Conservation (phyloP, 1,284 basidiomycete genomes). For the Wallemia hederae region DNA sequence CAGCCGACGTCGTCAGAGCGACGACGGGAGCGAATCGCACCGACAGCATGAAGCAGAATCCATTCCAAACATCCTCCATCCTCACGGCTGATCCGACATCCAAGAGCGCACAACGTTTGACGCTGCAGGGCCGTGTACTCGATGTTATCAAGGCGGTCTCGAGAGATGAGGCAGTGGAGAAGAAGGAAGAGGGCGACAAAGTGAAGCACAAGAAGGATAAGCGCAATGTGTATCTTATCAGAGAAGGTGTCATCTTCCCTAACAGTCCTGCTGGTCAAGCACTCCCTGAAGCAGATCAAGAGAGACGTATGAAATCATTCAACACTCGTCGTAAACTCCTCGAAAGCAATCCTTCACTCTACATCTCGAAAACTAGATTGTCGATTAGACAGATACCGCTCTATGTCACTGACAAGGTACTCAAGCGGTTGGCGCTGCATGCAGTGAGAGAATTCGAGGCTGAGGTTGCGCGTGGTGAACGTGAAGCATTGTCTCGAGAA, state of each 20-base stretch:
- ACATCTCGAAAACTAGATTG: slow-evolving; percentile 74
- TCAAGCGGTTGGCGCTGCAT: slow-evolving; percentile 63
- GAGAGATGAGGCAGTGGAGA: slow-evolving; percentile 49
- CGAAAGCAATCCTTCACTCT: slow-evolving; percentile 70
- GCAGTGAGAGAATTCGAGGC: slow-evolving; percentile 46
- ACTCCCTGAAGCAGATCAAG: slow-evolving; percentile 40
- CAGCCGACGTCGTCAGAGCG: slow-evolving; percentile 25
- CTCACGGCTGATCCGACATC: slow-evolving; percentile 87
- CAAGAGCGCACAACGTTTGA: slow-evolving; percentile 47
- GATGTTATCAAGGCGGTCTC: slow-evolving; percentile 76
- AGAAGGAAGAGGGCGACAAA: slow-evolving; percentile 61
- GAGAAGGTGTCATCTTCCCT: slow-evolving; percentile 80
- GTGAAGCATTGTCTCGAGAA: slow-evolving; percentile 35
- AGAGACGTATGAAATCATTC: slow-evolving; percentile 53
- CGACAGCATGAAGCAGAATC: slow-evolving; percentile 26
- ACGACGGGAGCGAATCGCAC: background rate
- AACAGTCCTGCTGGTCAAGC: slow-evolving; percentile 45
- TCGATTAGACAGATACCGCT: slow-evolving; percentile 74
- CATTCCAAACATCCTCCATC: slow-evolving; percentile 56
- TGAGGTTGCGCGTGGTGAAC: slow-evolving; percentile 37
- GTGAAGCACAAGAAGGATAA: slow-evolving; percentile 73
- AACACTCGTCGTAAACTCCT: slow-evolving; percentile 49
- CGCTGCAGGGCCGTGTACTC: slow-evolving; percentile 72
- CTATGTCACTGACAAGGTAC: slow-evolving; percentile 59
- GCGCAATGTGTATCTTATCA: slow-evolving; percentile 77